Evolutionary conservation across 2,329 filamentous ascomycete genomes (phyloP).

Genomic region (Aspergillus neotritici): DNA sequence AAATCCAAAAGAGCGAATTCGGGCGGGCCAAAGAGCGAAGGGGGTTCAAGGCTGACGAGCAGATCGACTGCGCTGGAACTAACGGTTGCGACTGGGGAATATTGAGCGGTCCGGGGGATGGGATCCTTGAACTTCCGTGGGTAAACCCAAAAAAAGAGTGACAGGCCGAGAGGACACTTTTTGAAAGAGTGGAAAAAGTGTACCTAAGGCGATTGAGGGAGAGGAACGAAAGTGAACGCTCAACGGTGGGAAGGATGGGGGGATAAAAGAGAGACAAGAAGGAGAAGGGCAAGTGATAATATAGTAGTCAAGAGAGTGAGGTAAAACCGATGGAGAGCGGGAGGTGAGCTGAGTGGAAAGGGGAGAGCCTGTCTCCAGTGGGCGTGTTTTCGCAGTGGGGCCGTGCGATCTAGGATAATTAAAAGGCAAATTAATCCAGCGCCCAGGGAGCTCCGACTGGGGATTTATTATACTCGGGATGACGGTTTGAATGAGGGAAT

Average conservation of each 20-base stretch:
- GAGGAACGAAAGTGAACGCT: slow-evolving; percentile 12
- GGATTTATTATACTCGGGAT: too few relatives aligned
- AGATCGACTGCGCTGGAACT: slow-evolving; percentile 31
- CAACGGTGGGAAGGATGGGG: slow-evolving; percentile 6
- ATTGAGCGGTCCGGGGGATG: slow-evolving; percentile 8
- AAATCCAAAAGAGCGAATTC: slow-evolving; percentile 1
- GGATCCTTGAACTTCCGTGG: slow-evolving; percentile 13
- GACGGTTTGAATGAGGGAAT: too few relatives aligned
- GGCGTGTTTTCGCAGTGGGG: slow-evolving; percentile 14
- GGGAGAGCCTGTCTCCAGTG: slow-evolving; percentile 7
- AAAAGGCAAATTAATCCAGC: slow-evolving; percentile 14
- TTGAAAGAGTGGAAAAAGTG: slow-evolving; percentile 30
- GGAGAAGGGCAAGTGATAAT: slow-evolving; percentile 13
- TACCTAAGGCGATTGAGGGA: slow-evolving; percentile 15
- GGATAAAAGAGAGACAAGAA: slow-evolving; percentile 14
- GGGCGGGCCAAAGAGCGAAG: slow-evolving; percentile 1
- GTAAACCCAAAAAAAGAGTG: slow-evolving; percentile 29
- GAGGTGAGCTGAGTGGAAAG: slow-evolving; percentile 12
- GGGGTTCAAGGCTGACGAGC: slow-evolving; percentile 17
- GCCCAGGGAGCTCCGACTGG: slow-evolving; percentile 1
- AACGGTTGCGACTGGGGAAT: background rate
- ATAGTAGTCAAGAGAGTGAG: slow-evolving; percentile 13
- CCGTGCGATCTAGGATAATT: slow-evolving; percentile 17
- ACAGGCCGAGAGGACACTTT: slow-evolving; percentile 27
- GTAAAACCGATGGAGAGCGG: background rate